Percentiles rank a stretch among this genome's conserved stretches.
Conservation (phyloP, 257 asterid genomes). For the Solanum sparsipilum region DNA sequence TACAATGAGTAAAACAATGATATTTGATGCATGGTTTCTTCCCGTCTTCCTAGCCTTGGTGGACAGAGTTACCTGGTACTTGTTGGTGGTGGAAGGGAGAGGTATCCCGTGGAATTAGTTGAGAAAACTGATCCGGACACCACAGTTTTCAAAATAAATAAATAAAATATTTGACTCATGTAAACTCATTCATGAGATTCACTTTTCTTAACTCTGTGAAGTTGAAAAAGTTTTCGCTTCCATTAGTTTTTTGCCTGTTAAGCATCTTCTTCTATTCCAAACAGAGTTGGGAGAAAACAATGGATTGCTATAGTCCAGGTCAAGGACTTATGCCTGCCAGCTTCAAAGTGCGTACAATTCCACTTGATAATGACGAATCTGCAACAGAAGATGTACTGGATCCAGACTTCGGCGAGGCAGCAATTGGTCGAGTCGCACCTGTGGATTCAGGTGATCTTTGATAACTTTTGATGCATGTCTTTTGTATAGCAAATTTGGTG, state of each 20-base stretch:
- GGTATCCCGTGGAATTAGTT: background rate
- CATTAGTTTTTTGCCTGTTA: background rate
- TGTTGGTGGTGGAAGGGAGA: background rate
- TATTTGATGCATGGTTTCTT: background rate
- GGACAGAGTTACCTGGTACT: background rate
- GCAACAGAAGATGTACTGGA: slow-evolving; percentile 86
- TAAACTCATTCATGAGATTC: background rate
- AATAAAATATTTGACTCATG: background rate
- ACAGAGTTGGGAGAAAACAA: slow-evolving; percentile 93
- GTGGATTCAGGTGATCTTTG: slow-evolving; percentile 62
- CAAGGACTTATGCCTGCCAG: slow-evolving; percentile 96
- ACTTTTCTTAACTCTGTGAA: background rate
- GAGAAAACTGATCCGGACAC: background rate
- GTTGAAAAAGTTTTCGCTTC: background rate
- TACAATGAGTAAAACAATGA: background rate
- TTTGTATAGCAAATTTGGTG: background rate
- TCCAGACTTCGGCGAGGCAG: slow-evolving; percentile 94
- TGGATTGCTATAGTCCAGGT: slow-evolving; percentile 94
- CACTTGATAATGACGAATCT: slow-evolving; percentile 67
- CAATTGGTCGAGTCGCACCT: slow-evolving; percentile 92
- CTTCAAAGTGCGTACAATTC: slow-evolving; percentile 78
- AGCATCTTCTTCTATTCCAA: slow-evolving; percentile 4
- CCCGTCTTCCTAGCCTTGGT: background rate
- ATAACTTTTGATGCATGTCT: background rate
- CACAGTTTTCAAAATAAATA: too few species aligned